Percentiles rank a stretch among this genome's conserved stretches.
These are phyloP conservation scores for Melaleuca alternifolia DNA, from an alignment of 345 rosid species.

Conservation along the genomic window DNA sequence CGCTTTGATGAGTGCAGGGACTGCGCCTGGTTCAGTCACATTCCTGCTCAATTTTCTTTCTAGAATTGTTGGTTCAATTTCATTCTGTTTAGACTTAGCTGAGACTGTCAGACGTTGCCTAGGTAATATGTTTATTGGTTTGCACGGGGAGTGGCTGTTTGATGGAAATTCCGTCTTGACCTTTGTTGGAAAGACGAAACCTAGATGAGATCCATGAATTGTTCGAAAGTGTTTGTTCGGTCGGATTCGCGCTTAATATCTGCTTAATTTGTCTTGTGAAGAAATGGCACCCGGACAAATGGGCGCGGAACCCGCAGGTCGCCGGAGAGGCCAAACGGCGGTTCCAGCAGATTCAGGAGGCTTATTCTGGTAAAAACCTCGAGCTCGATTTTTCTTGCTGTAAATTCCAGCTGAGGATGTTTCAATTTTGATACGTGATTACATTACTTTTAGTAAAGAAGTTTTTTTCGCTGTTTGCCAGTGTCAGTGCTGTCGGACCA, in stretches of 20 bases:
- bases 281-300: slow-evolving; percentile 96
- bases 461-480: not conserved
- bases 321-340: slow-evolving; percentile 75
- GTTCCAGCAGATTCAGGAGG: slow-evolving; percentile 92
- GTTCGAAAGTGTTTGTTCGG: not conserved
- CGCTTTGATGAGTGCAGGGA: not conserved
- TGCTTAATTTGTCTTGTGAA: not conserved
- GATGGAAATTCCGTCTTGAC: not conserved
- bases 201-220: not conserved
- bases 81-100: not conserved
- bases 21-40: not conserved
- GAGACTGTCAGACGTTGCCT: not conserved
- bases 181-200: not conserved
- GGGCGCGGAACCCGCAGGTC: slow-evolving; percentile 34
- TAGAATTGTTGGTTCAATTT: not conserved
- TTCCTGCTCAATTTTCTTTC: not conserved
- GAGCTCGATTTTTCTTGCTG: not conserved
- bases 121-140: too few species aligned
- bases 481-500: slow-evolving; percentile 52
- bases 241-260: not conserved
- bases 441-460: not conserved
- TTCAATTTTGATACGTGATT: not conserved
- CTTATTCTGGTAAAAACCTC: slow-evolving; percentile 53
- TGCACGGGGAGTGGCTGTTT: not conserved
- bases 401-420: not conserved